phyloP scores from a whole-genome alignment of 2,329 filamentous ascomycete species.

The Botrytis medusae region DNA sequence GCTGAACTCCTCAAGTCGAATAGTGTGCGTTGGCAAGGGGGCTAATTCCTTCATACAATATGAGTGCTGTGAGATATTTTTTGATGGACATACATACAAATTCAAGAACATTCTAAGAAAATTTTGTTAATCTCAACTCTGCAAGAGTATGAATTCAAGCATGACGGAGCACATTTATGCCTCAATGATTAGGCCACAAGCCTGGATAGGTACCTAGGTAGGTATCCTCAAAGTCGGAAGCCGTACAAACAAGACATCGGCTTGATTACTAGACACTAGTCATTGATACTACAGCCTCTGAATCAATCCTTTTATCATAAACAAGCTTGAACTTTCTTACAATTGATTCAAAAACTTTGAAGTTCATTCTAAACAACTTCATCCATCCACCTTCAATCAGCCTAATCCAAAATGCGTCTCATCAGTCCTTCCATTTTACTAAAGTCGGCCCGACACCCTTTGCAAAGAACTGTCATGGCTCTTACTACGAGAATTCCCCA shows the following conservation, averaged over 20 bases:
- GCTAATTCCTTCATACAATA: not conserved
- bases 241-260: not conserved
- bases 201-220: not conserved
- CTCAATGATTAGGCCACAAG: not conserved
- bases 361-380: too few relatives aligned
- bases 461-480: not conserved
- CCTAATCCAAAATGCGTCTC: not conserved
- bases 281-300: not conserved
- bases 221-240: not conserved
- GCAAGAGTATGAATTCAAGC: not conserved
- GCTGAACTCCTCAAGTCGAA: not conserved
- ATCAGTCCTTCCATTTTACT: not conserved
- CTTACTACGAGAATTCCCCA: not conserved
- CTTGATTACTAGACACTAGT: not conserved
- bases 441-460: not conserved
- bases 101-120: not conserved
- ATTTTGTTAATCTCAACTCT: not conserved
- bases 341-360: not conserved
- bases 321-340: not conserved
- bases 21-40: not conserved
- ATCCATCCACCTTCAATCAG: not conserved
- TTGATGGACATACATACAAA: not conserved
- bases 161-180: not conserved
- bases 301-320: not conserved
- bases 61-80: not conserved